Percentiles rank a stretch among this genome's conserved stretches.
Conservation (phyloP, 2,329 filamentous ascomycete species). For the Scolecobasidium constrictum region DNA sequence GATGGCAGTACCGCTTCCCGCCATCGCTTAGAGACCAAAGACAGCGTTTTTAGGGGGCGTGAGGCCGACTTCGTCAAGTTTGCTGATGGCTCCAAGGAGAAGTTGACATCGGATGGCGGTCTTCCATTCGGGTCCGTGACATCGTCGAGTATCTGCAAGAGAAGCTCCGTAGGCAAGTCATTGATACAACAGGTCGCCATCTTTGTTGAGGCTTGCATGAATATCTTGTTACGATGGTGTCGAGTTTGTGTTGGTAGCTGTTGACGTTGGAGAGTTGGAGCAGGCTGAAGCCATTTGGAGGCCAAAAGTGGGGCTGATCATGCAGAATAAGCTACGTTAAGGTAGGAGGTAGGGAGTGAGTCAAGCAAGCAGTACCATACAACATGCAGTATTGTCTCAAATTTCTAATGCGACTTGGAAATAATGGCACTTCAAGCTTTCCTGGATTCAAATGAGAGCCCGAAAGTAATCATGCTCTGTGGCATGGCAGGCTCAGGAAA, state of each 20-base stretch:
- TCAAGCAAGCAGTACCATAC: too few relatives aligned
- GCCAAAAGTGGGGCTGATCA: too few relatives aligned
- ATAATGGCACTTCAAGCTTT: too few relatives aligned
- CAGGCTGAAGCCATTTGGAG: too few relatives aligned
- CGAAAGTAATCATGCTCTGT: background rate
- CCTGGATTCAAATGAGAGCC: too few relatives aligned
- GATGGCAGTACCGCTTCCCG: slow-evolving; percentile 21
- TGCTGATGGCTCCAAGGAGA: slow-evolving; percentile 21
- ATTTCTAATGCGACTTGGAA: too few relatives aligned
- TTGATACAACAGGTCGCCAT: slow-evolving; percentile 14
- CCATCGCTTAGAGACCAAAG: slow-evolving; percentile 21
- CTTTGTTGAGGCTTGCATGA: background rate
- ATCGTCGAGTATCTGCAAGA: slow-evolving; percentile 22
- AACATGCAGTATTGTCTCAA: too few relatives aligned
- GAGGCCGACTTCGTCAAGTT: slow-evolving; percentile 15
- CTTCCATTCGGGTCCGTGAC: slow-evolving; percentile 21
- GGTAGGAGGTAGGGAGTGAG: too few relatives aligned
- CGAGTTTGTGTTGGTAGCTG: too few relatives aligned
- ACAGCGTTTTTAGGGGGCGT: slow-evolving; percentile 20
- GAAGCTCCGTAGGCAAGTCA: slow-evolving; percentile 23
- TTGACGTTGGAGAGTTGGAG: too few relatives aligned
- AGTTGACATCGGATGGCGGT: slow-evolving; percentile 22
- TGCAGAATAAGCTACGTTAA: too few relatives aligned
- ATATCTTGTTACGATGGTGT: background rate
- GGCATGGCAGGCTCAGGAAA: background rate